Percentiles rank a stretch among this genome's conserved stretches.
Conservation (phyloP, 2,329 filamentous ascomycete genomes). For the Zasmidium citrigriseum region DNA sequence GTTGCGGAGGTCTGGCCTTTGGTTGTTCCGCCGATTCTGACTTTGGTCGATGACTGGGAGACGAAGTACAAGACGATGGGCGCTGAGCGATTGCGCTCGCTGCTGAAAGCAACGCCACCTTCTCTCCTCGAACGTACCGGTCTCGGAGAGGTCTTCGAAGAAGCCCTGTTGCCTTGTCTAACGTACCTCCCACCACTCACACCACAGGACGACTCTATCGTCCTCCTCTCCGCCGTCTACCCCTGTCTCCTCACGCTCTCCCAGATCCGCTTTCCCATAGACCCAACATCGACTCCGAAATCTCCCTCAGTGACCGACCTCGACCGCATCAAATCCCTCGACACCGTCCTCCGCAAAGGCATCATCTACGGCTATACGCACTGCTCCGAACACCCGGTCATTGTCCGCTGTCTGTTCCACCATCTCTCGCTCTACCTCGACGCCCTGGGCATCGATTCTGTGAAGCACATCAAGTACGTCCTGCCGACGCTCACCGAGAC, state of each 20-base stretch:
- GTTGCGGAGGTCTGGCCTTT: conserved; percentile 65
- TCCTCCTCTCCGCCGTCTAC: conserved; percentile 66
- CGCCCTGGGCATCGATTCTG: conserved; percentile 61
- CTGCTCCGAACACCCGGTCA: conserved; percentile 57
- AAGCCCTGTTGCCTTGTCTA: conserved; percentile 71
- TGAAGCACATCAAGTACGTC: conserved; percentile 70
- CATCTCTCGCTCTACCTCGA: conserved; percentile 54
- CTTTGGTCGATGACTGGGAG: conserved; percentile 66
- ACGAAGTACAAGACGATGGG: conserved; percentile 57
- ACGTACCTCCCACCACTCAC: conserved; percentile 76
- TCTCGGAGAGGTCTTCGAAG: conserved; percentile 67
- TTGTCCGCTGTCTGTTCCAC: conserved; percentile 59
- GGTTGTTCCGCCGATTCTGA: conserved; percentile 68
- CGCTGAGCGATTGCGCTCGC: conserved; percentile 54
- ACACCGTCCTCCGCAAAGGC: conserved; percentile 44
- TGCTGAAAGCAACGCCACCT: conserved; percentile 58
- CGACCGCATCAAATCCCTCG: conserved; percentile 43
- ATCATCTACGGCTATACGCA: conserved; percentile 54
- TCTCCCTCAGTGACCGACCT: conserved; percentile 32
- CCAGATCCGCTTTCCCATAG: conserved; percentile 42
- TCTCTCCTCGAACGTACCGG: conserved; percentile 62
- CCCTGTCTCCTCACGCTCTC: conserved; percentile 63
- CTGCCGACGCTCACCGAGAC: conserved; percentile 67
- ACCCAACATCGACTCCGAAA: conserved; percentile 26
- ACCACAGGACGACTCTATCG: conserved; percentile 67